These are phyloP conservation scores for Sergeia podlipaevii DNA, from an alignment of 208 protist species.

Conservation along the genomic window DNA sequence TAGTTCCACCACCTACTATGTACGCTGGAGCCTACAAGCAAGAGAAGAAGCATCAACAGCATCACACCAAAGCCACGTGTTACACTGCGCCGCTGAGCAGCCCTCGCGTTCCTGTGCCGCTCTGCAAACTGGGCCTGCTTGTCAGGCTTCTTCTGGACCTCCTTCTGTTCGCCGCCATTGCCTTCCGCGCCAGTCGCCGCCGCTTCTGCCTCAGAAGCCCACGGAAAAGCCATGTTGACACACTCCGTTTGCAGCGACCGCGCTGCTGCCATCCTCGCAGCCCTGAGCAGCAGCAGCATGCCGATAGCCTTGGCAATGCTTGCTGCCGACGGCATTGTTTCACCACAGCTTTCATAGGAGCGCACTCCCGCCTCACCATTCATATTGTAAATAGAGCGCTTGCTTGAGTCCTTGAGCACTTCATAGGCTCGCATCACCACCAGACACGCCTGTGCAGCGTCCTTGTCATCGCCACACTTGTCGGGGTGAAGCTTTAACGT, in stretches of 20 bases:
- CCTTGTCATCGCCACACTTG: slow-evolving; percentile 29
- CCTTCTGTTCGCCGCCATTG: too few species aligned
- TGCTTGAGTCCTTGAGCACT: slow-evolving; percentile 82
- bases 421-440: slow-evolving; percentile 91
- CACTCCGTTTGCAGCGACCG: too few species aligned
- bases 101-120: neutral
- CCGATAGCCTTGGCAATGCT: too few species aligned
- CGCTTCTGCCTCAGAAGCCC: too few species aligned
- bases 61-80: neutral
- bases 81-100: neutral
- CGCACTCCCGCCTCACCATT: slow-evolving; percentile 16
- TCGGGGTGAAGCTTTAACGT: slow-evolving; percentile 61
- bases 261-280: too few species aligned
- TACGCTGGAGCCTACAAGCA: neutral
- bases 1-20: neutral
- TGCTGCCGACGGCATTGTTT: too few species aligned
- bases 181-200: too few species aligned
- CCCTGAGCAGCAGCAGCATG: too few species aligned
- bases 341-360: too few species aligned
- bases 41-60: neutral
- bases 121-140: slow-evolving; percentile 1
- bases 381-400: slow-evolving; percentile 90
- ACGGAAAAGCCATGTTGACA: too few species aligned
- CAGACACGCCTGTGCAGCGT: slow-evolving; percentile 44
- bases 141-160: too few species aligned